Evolutionary conservation across 78 protist species (phyloP).

Genomic region (Tieghemostelium lacteum): DNA sequence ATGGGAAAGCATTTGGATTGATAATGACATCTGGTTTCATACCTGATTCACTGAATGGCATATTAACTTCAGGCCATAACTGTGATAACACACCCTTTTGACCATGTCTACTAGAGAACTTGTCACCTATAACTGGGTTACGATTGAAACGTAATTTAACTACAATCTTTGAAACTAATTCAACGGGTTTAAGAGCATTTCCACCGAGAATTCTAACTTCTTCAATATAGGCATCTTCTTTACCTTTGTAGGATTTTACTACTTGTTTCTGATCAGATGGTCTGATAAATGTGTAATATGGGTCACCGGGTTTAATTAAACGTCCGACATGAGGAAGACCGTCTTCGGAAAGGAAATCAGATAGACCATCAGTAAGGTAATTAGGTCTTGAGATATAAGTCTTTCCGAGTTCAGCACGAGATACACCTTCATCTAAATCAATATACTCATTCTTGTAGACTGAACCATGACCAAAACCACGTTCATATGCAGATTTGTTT

Average conservation of each 20-base stretch:
- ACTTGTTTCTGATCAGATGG: neutral
- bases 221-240: slow-evolving; percentile 66
- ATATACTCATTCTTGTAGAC: slow-evolving; percentile 84
- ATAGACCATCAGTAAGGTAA: neutral
- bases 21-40: slow-evolving; percentile 97
- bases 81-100: slow-evolving; percentile 89
- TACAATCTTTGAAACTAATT: slow-evolving; percentile 4
- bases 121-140: slow-evolving; percentile 97
- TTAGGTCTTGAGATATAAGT: slow-evolving; percentile 26
- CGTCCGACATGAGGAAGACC: slow-evolving; percentile 91
- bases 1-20: slow-evolving; percentile 99
- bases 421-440: slow-evolving; percentile 65
- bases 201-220: slow-evolving; percentile 41
- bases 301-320: slow-evolving; percentile 40
- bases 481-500: slow-evolving; percentile 94
- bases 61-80: slow-evolving; percentile 92
- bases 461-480: slow-evolving; percentile 96
- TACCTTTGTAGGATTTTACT: slow-evolving; percentile 45
- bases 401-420: slow-evolving; percentile 24
- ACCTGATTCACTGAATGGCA: slow-evolving; percentile 99
- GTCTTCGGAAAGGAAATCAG: slow-evolving; percentile 64
- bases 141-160: slow-evolving; percentile 74
- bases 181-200: neutral
- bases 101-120: slow-evolving; percentile 98
- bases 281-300: slow-evolving; percentile 53